Conservation (phyloP, 2,329 filamentous ascomycete genomes). For the Colletotrichum melonis region DNA sequence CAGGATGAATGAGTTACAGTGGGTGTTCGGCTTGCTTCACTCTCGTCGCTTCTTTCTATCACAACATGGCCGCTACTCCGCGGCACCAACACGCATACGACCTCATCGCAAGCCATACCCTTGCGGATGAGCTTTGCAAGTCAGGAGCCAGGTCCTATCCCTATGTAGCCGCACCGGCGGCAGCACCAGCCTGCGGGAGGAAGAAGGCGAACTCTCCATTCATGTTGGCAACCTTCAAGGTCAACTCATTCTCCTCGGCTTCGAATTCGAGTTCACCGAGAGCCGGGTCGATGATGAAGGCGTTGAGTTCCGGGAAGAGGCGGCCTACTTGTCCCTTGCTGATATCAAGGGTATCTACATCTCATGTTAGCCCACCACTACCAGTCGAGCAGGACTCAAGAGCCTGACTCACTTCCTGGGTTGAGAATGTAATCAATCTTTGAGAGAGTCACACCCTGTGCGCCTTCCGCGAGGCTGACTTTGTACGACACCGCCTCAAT, state of each 20-base stretch:
- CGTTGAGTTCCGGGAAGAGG: constrained; percentile 47
- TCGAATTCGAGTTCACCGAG: constrained; percentile 55
- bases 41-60: too few species aligned
- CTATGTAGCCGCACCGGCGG: background rate
- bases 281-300: constrained; percentile 48
- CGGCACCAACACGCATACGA: too few species aligned
- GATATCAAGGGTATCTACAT: constrained; percentile 46
- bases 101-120: too few species aligned
- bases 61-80: too few species aligned
- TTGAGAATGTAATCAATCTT: constrained; percentile 55
- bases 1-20: too few species aligned
- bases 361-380: background rate
- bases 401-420: constrained; percentile 44
- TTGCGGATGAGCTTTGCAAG: too few species aligned
- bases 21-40: too few species aligned
- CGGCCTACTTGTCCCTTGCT: constrained; percentile 49
- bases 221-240: constrained; percentile 44
- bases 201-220: constrained; percentile 49
- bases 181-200: constrained; percentile 39
- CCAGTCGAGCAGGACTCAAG: background rate
- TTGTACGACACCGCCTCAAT: constrained; percentile 51
- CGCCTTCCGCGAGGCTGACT: constrained; percentile 46
- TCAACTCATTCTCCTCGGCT: constrained; percentile 53
- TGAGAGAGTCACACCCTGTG: constrained; percentile 46
- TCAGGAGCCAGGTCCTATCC: background rate